Evolutionary conservation across 352 stramenopile species (phyloP).

Genomic region (Halophytophthora polymorphica): DNA sequence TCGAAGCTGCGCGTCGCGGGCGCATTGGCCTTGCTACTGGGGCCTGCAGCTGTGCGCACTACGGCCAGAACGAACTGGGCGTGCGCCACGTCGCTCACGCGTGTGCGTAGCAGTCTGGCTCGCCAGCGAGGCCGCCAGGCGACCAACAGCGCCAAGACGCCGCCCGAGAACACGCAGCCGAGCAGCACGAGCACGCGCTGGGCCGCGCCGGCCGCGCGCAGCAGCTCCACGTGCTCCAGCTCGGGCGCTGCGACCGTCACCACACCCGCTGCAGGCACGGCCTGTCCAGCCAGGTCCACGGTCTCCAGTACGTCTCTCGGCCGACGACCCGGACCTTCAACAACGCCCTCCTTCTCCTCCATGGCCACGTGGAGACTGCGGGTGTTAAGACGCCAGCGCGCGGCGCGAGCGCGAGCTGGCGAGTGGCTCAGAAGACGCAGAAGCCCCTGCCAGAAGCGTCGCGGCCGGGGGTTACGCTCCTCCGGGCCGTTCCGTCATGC

Average conservation of each 20-base stretch:
- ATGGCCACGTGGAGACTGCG: no score
- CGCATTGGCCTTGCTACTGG: conserved; percentile 15
- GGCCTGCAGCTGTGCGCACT: conserved; percentile 17
- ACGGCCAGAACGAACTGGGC: conserved; percentile 55
- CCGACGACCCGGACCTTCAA: no score
- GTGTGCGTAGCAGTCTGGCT: conserved; percentile 48
- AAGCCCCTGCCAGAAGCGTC: no score
- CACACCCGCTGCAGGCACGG: conserved; percentile 23
- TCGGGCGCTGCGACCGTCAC: conserved; percentile 33
- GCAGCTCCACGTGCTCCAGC: conserved; percentile 37
- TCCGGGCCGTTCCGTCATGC: no score
- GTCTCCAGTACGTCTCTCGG: conserved; percentile 10
- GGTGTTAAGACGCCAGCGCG: no score
- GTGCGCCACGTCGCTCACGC: conserved; percentile 34
- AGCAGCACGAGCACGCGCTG: conserved; percentile 44
- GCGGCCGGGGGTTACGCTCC: no score
- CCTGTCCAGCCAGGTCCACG: conserved; percentile 20
- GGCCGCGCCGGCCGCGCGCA: conserved; percentile 20
- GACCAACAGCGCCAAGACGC: conserved; percentile 37
- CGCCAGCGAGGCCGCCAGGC: conserved; percentile 60
- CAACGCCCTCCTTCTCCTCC: no score
- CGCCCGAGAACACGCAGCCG: conserved; percentile 34
- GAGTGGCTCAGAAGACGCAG: no score
- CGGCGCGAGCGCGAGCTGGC: no score
- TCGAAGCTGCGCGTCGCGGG: conserved; percentile 35